Evolutionary conservation across 192 early-diverging fungal species (phyloP).

Genomic region (Kappamyces sp.): DNA sequence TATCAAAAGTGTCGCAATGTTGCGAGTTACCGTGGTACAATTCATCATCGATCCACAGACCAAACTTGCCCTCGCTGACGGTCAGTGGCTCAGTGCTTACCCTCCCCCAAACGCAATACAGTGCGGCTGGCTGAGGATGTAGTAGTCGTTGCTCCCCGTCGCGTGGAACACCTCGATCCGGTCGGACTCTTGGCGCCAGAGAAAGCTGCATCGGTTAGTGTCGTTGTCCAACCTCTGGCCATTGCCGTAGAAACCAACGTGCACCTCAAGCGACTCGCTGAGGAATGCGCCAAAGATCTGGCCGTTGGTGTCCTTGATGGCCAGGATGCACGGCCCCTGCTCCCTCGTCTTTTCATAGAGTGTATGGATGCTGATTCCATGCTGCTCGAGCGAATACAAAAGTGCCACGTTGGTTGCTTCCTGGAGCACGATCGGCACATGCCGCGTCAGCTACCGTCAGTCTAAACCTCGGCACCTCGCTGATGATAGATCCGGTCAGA

Average conservation of each 20-base stretch:
- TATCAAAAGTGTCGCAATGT: constrained; percentile 42
- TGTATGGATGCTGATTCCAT: constrained; percentile 85
- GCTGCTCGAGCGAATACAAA: constrained; percentile 87
- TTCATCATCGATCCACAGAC: constrained; percentile 45
- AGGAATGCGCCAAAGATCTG: constrained; percentile 44
- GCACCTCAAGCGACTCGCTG: constrained; percentile 27
- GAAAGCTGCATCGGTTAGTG: constrained; percentile 19
- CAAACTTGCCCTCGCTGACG: constrained; percentile 41
- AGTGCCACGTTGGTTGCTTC: constrained; percentile 73
- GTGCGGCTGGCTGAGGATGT: constrained; percentile 30
- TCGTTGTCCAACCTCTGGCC: constrained; percentile 32
- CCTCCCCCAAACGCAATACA: constrained; percentile 41
- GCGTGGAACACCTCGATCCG: constrained; percentile 26
- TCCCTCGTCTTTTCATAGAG: constrained; percentile 47
- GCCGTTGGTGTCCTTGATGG: constrained; percentile 27
- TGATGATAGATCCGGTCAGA: too few species aligned
- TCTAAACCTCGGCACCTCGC: too few species aligned
- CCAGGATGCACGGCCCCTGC: constrained; percentile 26
- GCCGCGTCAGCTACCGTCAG: too few species aligned
- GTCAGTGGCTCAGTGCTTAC: constrained; percentile 16
- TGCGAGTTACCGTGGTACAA: constrained; percentile 45
- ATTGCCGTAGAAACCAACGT: constrained; percentile 41
- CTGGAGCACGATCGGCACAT: constrained; percentile 71
- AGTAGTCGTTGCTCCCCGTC: constrained; percentile 38
- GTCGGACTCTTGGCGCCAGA: constrained; percentile 6